These are phyloP conservation scores for Nelumbo lutea DNA, from an alignment of 164 flowering plant genomes.

Conservation along the genomic window DNA sequence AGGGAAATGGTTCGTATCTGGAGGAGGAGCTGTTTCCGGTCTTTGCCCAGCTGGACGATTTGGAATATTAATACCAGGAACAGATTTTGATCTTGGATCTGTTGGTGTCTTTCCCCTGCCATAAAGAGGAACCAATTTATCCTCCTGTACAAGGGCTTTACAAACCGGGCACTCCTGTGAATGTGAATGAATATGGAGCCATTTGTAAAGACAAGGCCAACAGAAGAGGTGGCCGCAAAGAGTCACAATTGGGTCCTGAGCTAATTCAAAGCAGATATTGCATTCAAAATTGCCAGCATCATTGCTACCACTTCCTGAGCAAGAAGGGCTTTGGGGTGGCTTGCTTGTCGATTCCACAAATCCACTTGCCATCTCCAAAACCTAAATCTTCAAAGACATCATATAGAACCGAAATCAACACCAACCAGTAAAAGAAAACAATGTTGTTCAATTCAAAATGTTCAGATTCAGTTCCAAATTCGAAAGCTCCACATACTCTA, in stretches of 20 bases:
- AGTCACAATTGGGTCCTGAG: constrained; percentile 80
- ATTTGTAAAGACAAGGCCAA: constrained; percentile 79
- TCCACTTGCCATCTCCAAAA: constrained; percentile 31
- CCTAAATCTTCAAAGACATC: background rate
- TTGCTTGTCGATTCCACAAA: constrained; percentile 41
- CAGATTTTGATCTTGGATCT: constrained; percentile 62
- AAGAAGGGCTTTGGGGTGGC: constrained; percentile 39
- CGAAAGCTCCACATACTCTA: no score
- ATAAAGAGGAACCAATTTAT: constrained; percentile 69
- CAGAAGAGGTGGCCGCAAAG: constrained; percentile 78
- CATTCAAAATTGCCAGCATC: constrained; percentile 67
- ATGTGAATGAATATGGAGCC: constrained; percentile 63
- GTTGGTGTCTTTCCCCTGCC: constrained; percentile 58
- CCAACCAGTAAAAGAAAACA: background rate
- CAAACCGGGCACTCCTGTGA: constrained; percentile 77
- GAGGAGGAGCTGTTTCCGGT: constrained; percentile 61
- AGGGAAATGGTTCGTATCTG: constrained; percentile 31
- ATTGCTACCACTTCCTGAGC: constrained; percentile 28
- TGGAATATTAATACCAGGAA: constrained; percentile 58
- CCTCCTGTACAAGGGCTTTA: constrained; percentile 67
- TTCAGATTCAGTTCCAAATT: background rate
- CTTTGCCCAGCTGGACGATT: constrained; percentile 69
- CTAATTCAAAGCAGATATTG: constrained; percentile 73
- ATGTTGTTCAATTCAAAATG: background rate
- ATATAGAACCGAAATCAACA: background rate